These are phyloP conservation scores for Neurospora sp. DNA, from an alignment of 495 filamentous ascomycete species.

Conservation along the genomic window DNA sequence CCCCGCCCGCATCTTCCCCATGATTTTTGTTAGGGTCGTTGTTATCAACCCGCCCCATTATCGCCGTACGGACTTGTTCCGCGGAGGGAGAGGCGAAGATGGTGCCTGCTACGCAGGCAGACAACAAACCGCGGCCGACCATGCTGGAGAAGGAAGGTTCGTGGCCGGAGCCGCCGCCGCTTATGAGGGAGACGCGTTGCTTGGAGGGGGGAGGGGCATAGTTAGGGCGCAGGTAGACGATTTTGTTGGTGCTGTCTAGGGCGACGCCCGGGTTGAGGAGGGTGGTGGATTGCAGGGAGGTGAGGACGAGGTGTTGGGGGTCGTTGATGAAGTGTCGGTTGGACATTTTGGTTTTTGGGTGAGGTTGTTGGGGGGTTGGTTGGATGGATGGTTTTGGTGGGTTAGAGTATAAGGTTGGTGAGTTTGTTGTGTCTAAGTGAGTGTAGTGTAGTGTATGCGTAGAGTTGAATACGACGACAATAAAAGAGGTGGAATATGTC, in stretches of 20 bases:
- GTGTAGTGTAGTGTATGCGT: too few relatives aligned
- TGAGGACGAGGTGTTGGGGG: constrained; percentile 66
- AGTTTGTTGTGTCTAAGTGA: too few relatives aligned
- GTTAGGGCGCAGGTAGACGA: constrained; percentile 64
- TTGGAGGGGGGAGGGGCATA: background rate
- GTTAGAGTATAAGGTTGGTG: background rate
- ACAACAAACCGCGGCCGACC: constrained; percentile 62
- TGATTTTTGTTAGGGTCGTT: constrained; percentile 19
- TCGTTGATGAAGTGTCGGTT: constrained; percentile 91
- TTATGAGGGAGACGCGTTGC: constrained; percentile 67
- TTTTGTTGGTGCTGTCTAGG: constrained; percentile 73
- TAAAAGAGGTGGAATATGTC: background rate
- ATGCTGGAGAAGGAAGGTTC: constrained; percentile 78
- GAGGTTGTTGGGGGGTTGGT: background rate
- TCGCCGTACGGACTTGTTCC: constrained; percentile 72
- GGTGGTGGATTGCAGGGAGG: constrained; percentile 66
- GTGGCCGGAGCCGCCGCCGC: constrained; percentile 86
- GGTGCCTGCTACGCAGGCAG: constrained; percentile 77
- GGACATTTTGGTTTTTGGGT: constrained; percentile 28
- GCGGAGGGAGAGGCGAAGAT: constrained; percentile 88
- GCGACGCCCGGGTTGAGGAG: constrained; percentile 78
- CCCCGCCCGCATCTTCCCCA: constrained; percentile 32
- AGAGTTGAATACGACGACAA: too few relatives aligned
- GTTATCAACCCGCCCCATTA: constrained; percentile 58
- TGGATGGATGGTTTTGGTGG: background rate